phyloP scores from a whole-genome alignment of 805 yeast genomes.

The Phaffomyces antillensis region DNA sequence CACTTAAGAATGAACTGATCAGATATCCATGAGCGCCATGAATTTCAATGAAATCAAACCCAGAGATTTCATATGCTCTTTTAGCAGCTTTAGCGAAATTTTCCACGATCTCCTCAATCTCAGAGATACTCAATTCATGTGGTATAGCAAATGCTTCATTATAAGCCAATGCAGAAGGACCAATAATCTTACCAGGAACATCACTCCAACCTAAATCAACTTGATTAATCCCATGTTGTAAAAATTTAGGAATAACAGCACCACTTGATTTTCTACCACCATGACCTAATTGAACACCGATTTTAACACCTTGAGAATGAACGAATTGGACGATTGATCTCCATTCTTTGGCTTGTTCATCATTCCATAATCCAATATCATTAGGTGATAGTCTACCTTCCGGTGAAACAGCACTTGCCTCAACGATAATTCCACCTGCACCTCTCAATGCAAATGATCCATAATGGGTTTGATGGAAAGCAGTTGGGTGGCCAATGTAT shows the following conservation, averaged over 20 bases:
- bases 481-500: slow-evolving; percentile 33
- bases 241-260: slow-evolving; percentile 25
- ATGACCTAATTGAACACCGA: slow-evolving; percentile 51
- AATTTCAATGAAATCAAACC: slow-evolving; percentile 54
- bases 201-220: slow-evolving; percentile 34
- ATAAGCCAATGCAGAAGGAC: slow-evolving; percentile 36
- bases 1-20: slow-evolving; percentile 40
- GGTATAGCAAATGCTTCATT: slow-evolving; percentile 25
- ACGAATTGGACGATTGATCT: slow-evolving; percentile 36
- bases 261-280: slow-evolving; percentile 45
- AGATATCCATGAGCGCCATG: slow-evolving; percentile 59
- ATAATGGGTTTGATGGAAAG: slow-evolving; percentile 43
- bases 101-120: slow-evolving; percentile 34
- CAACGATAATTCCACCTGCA: slow-evolving; percentile 41
- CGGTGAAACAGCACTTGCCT: slow-evolving; percentile 35
- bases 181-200: slow-evolving; percentile 33
- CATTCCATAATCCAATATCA: slow-evolving; percentile 45
- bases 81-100: slow-evolving; percentile 40
- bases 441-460: slow-evolving; percentile 42
- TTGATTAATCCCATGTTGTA: slow-evolving; percentile 26
- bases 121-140: slow-evolving; percentile 35
- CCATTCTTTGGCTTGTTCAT: slow-evolving; percentile 37
- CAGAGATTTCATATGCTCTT: slow-evolving; percentile 41
- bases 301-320: slow-evolving; percentile 36
- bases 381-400: slow-evolving; percentile 37